A percentile compares a stretch with the other conserved stretches of the same genome.
These are phyloP conservation scores for Linnemannia elongata DNA, from an alignment of 192 early-diverging fungal species.

Conservation along the genomic window DNA sequence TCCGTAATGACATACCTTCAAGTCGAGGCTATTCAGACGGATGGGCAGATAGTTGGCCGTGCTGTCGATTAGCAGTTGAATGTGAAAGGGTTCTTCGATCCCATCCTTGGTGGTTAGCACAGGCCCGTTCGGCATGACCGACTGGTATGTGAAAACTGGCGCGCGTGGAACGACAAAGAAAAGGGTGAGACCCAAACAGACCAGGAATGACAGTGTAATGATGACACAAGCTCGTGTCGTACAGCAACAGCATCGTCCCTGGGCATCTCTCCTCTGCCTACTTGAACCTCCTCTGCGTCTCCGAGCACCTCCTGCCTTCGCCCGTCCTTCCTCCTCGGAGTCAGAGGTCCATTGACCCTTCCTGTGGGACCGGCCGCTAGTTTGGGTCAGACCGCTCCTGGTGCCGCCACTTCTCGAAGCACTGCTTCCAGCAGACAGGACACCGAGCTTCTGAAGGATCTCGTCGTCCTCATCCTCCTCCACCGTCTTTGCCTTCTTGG, in stretches of 20 bases:
- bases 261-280: neutral
- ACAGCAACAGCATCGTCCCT: constrained; percentile 33
- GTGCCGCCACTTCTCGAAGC: constrained; percentile 23
- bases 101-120: constrained; percentile 7
- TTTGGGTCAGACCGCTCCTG: constrained; percentile 30
- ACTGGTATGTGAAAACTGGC: constrained; percentile 30
- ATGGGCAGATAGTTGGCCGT: constrained; percentile 39
- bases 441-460: constrained; percentile 51
- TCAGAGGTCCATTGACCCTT: constrained; percentile 52
- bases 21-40: constrained; percentile 14
- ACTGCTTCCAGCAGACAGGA: constrained; percentile 19
- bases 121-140: constrained; percentile 1
- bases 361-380: constrained; percentile 42
- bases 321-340: constrained; percentile 44
- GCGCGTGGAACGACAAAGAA: constrained; percentile 42
- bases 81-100: constrained; percentile 30
- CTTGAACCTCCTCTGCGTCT: neutral
- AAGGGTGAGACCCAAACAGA: constrained; percentile 23
- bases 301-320: neutral
- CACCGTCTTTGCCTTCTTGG: constrained; percentile 19
- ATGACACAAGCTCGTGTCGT: constrained; percentile 14
- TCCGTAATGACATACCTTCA: constrained; percentile 19
- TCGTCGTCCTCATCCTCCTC: constrained; percentile 48
- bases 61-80: constrained; percentile 42
- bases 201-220: constrained; percentile 14